These are phyloP conservation scores for Podila epigama DNA, from an alignment of 192 early-diverging fungal species.

Conservation along the genomic window DNA sequence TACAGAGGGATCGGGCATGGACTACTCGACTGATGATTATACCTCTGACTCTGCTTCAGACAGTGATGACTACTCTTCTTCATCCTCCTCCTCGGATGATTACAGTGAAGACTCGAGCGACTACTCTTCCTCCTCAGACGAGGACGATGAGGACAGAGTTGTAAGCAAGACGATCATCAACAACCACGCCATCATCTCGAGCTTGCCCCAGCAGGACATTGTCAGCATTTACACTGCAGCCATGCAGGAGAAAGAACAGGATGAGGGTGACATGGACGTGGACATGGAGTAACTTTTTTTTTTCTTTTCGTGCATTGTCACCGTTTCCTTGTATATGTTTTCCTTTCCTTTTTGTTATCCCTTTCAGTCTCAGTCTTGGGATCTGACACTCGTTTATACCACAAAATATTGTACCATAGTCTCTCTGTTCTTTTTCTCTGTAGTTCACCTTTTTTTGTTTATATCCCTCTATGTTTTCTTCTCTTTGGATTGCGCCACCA, in stretches of 20 bases:
- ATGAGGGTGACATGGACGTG: slow-evolving; percentile 22
- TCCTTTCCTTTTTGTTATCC: background rate
- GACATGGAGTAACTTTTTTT: slow-evolving; percentile 1
- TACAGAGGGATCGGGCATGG: slow-evolving; percentile 25
- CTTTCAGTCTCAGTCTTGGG: no score
- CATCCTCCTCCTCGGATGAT: slow-evolving; percentile 36
- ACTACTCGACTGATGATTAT: slow-evolving; percentile 36
- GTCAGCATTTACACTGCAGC: slow-evolving; percentile 19
- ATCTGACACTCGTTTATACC: background rate
- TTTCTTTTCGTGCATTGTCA: background rate
- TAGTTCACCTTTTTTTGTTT: slow-evolving; percentile 1
- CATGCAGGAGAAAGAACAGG: slow-evolving; percentile 23
- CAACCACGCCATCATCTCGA: slow-evolving; percentile 22
- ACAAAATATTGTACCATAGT: background rate
- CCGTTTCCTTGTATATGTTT: background rate
- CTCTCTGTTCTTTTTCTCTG: background rate
- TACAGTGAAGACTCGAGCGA: slow-evolving; percentile 23
- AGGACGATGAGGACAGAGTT: slow-evolving; percentile 16
- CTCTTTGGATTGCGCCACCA: slow-evolving; percentile 1
- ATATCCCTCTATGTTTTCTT: no score
- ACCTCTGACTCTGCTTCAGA: slow-evolving; percentile 23
- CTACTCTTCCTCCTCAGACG: slow-evolving; percentile 26
- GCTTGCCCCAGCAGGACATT: slow-evolving; percentile 24
- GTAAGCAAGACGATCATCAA: slow-evolving; percentile 24
- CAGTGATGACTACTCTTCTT: slow-evolving; percentile 26